Conservation (phyloP, 192 early-diverging fungal species). For the Gamsiella multidivaricata region DNA sequence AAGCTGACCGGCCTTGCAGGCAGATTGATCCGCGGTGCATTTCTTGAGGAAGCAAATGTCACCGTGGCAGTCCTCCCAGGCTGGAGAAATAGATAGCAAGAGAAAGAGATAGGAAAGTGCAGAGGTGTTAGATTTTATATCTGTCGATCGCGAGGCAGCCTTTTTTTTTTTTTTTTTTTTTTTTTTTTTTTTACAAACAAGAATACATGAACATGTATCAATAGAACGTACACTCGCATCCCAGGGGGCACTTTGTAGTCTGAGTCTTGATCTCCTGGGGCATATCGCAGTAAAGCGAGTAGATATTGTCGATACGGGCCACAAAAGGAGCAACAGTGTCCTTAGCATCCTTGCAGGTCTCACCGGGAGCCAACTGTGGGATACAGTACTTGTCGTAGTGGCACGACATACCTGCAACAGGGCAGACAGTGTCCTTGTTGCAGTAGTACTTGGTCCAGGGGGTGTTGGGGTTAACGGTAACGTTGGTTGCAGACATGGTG, state of each 20-base stretch:
- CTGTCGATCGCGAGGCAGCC: too few relatives aligned
- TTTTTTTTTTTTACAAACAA: too few relatives aligned
- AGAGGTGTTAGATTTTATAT: too few relatives aligned
- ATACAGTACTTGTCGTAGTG: slow-evolving; percentile 43
- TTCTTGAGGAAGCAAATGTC: slow-evolving; percentile 45
- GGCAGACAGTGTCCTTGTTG: slow-evolving; percentile 9
- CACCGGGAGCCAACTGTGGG: slow-evolving; percentile 16
- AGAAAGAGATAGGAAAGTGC: background rate
- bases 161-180: too few relatives aligned
- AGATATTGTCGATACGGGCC: slow-evolving; percentile 50
- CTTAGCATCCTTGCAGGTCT: slow-evolving; percentile 30
- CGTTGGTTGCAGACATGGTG: slow-evolving; percentile 20
- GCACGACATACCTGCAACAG: slow-evolving; percentile 11
- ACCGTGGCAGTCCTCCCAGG: slow-evolving; percentile 52
- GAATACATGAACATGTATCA: background rate
- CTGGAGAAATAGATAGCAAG: slow-evolving; percentile 7
- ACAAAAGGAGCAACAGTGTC: slow-evolving; percentile 38
- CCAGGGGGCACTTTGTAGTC: slow-evolving; percentile 36
- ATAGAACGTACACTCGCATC: slow-evolving; percentile 42
- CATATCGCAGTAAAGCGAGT: slow-evolving; percentile 44
- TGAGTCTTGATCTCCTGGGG: slow-evolving; percentile 15
- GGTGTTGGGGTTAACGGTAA: slow-evolving; percentile 5
- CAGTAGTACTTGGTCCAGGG: slow-evolving; percentile 47
- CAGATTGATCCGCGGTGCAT: slow-evolving; percentile 43
- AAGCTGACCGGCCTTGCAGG: slow-evolving; percentile 33